These are phyloP conservation scores for Euptelea pleiosperma DNA, from an alignment of 164 flowering plant genomes.

Conservation along the genomic window DNA sequence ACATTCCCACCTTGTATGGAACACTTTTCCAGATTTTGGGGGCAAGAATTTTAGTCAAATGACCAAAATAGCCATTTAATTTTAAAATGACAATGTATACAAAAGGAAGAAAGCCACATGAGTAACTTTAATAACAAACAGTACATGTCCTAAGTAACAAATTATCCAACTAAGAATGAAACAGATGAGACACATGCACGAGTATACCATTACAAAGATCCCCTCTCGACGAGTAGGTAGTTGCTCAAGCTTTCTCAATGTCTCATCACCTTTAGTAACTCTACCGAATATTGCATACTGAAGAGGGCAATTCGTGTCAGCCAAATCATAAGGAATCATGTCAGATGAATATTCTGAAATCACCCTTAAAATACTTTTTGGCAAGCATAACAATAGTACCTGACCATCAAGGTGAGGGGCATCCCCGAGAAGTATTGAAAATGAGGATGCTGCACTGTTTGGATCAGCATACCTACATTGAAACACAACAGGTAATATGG, in stretches of 20 bases:
- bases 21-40: too few relatives aligned
- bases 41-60: too few relatives aligned
- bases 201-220: slow-evolving; percentile 84
- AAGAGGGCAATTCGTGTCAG: slow-evolving; percentile 8
- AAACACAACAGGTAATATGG: slow-evolving; percentile 8
- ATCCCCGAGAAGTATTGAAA: slow-evolving; percentile 93
- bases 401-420: slow-evolving; percentile 97
- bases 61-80: too few relatives aligned
- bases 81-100: too few relatives aligned
- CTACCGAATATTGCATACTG: slow-evolving; percentile 97
- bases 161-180: neutral
- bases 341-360: neutral
- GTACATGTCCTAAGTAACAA: slow-evolving; percentile 1
- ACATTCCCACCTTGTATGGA: too few relatives aligned
- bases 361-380: slow-evolving; percentile 1
- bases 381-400: slow-evolving; percentile 33
- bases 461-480: slow-evolving; percentile 66
- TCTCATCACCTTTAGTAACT: slow-evolving; percentile 93
- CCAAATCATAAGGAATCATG: slow-evolving; percentile 1
- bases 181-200: neutral
- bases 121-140: too few relatives aligned
- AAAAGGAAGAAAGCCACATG: too few relatives aligned
- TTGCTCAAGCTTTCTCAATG: slow-evolving; percentile 80
- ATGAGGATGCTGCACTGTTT: slow-evolving; percentile 80
- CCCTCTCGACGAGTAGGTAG: slow-evolving; percentile 90